Evolutionary conservation across 768 basidiomycete species (phyloP).

Genomic region (Coprinopsis sp.): DNA sequence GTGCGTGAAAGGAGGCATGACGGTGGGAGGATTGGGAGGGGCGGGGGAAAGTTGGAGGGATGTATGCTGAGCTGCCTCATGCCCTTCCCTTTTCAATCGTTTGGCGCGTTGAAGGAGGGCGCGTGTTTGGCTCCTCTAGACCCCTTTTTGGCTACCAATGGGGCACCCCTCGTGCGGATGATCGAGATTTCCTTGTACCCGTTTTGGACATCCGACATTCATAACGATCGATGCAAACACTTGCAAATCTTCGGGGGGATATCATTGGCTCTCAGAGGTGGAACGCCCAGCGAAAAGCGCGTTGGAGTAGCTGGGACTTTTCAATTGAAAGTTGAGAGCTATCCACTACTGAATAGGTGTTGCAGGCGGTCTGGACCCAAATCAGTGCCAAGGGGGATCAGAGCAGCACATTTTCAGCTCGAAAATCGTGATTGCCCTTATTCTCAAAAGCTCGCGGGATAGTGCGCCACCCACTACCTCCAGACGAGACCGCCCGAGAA

Average conservation of each 20-base stretch:
- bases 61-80: not conserved
- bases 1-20: conserved; percentile 5
- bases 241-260: conserved; percentile 4
- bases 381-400: no score
- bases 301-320: no score
- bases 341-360: no score
- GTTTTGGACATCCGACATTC: conserved; percentile 8
- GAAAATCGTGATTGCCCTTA: no score
- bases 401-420: no score
- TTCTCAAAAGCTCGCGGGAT: no score
- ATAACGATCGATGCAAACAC: conserved; percentile 3
- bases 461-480: no score
- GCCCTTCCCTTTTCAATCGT: conserved; percentile 10
- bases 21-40: not conserved
- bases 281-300: no score
- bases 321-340: no score
- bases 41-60: conserved; percentile 1
- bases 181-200: conserved; percentile 7
- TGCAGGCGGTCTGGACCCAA: no score
- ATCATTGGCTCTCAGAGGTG: no score
- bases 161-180: not conserved
- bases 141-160: conserved; percentile 8
- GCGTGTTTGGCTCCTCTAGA: conserved; percentile 7
- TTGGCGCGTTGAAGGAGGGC: conserved; percentile 1
- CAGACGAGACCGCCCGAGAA: no score